Percentiles rank a stretch among this genome's conserved stretches.
Conservation (phyloP, 202 grass and related monocot species). For the Schoenoplectus tabernaemontani region DNA sequence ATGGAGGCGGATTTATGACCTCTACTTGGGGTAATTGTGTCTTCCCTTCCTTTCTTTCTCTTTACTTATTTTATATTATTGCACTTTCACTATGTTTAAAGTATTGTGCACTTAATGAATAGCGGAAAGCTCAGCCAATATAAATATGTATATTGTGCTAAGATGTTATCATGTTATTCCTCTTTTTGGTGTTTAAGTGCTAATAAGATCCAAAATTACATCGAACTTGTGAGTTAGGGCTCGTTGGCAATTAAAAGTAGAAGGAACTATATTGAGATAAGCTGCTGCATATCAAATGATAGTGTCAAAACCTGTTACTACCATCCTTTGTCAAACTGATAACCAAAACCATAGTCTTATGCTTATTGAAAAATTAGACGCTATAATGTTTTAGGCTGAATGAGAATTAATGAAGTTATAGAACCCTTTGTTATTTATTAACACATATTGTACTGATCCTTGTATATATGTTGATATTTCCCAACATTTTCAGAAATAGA, state of each 20-base stretch:
- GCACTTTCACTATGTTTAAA: neutral
- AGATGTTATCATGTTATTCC: too few species aligned
- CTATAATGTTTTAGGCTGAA: neutral
- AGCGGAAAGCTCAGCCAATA: neutral
- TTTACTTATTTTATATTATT: constrained; percentile 12
- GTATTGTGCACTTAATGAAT: neutral
- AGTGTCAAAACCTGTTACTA: neutral
- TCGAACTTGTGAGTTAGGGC: neutral
- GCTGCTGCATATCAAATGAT: neutral
- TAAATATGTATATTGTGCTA: neutral
- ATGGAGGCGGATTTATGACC: constrained; percentile 95
- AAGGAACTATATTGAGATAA: constrained; percentile 1
- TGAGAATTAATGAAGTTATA: neutral
- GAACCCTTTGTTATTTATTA: neutral
- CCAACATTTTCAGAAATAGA: constrained; percentile 45
- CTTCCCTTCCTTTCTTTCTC: constrained; percentile 14
- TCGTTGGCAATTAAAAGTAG: neutral
- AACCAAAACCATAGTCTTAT: neutral
- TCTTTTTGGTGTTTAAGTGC: neutral
- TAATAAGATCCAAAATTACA: neutral
- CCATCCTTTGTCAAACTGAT: neutral
- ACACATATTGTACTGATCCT: neutral
- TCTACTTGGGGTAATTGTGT: constrained; percentile 79
- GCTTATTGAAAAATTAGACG: neutral
- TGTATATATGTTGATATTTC: neutral